Conservation (phyloP, 192 early-diverging fungal genomes). For the Gaertneriomyces semiglobifer region DNA sequence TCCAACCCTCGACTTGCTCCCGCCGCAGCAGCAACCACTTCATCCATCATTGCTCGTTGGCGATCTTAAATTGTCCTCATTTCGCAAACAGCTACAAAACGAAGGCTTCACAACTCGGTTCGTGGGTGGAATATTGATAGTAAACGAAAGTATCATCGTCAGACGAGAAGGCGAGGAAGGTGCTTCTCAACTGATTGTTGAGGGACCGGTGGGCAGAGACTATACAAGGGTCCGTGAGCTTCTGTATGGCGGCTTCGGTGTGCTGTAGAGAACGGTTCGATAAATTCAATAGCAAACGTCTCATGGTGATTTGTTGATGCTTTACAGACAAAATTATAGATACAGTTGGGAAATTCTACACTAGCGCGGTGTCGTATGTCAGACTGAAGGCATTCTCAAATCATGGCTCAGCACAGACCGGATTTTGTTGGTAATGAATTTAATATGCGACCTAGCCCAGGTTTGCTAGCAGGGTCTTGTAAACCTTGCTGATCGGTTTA, state of each 20-base stretch:
- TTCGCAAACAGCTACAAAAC: constrained; percentile 64
- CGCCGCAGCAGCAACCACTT: constrained; percentile 36
- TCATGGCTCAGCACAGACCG: too few relatives aligned
- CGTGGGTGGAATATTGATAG: constrained; percentile 78
- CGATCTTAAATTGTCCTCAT: constrained; percentile 78
- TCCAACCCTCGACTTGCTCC: constrained; percentile 70
- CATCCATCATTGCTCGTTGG: constrained; percentile 78
- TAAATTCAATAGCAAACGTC: too few relatives aligned
- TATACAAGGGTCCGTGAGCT: constrained; percentile 69
- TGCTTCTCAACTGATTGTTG: constrained; percentile 46
- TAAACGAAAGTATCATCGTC: constrained; percentile 58
- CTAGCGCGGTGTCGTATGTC: too few relatives aligned
- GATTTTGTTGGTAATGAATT: too few relatives aligned
- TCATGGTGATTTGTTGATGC: too few relatives aligned
- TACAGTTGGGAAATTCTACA: too few relatives aligned
- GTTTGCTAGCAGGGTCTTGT: constrained; percentile 31
- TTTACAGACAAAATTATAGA: too few relatives aligned
- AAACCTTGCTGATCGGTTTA: constrained; percentile 33
- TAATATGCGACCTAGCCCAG: constrained; percentile 8
- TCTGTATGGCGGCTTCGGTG: constrained; percentile 70
- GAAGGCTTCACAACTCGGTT: constrained; percentile 81
- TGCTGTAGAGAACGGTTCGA: constrained; percentile 44
- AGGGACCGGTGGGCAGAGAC: constrained; percentile 61
- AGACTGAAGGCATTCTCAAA: too few relatives aligned
- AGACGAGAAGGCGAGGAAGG: constrained; percentile 37